Base-by-base conservation (phyloP, 2,329 filamentous ascomycete species). In the Colletotrichum sp. region DNA sequence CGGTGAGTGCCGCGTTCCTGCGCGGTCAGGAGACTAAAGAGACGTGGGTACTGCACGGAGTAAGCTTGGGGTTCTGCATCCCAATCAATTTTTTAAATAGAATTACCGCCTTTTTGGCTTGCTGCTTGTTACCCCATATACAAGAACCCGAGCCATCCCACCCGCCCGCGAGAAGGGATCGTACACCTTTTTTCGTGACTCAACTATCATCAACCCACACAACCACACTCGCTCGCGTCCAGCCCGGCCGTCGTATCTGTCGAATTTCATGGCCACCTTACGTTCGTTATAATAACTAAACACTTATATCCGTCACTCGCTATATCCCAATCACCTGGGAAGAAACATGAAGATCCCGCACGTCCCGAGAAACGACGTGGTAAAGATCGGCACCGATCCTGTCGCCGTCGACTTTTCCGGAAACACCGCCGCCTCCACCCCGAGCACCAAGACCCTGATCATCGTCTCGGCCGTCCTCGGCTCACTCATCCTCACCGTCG, bases 1-100 rank as follows among this genome's bases (percentile, higher is more conserved):
- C 60, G 62, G 44, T 59, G 68, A 64, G 28, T 68, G 63, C 64
- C 64, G 70, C 59, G 69, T 75, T 75, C 70, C 57, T 64, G 73
- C 70, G 57, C 32, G 34, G 59, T 65, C 70, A 65, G 48, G 73
- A 68, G 63, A 18, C 60, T 55, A 36, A 26, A 52, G 18, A 26
- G 63, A 63, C 36, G 36, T 34, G 9, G 63, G 36, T 48, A 66
- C 39, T 65, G 48, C 67, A 59, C 24, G 68, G 39, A 64, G 72
- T 39, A 39, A 44, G 34, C 62, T 52, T 68, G 69, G 30, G 32
- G 39, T 55, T 52, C 44, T 65, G 72, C 73, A 60, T 59, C 32
- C 52, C 44, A 52, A 52, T 52, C 44, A 52, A n/a, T 26, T 30
- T 60, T 26, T 65, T 48, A 76, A 76, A 76, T 76, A 75, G 73